phyloP scores from a whole-genome alignment of 192 early-diverging fungal species.

The Umbelopsis ramanniana region DNA sequence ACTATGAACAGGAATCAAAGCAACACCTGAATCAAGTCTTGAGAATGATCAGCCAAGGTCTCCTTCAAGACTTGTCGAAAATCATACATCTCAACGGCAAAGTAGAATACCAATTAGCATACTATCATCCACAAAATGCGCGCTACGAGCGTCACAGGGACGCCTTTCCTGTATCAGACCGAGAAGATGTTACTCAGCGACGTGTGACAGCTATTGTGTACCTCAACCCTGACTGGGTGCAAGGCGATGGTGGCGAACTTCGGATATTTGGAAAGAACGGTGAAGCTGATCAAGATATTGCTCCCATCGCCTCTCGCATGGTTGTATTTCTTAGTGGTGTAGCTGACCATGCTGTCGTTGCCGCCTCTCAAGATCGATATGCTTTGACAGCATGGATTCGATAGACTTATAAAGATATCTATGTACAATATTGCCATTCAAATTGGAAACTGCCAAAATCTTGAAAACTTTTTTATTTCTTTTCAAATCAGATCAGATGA shows the following conservation, averaged over 20 bases:
- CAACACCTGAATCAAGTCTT: constrained; percentile 41
- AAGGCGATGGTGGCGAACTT: constrained; percentile 59
- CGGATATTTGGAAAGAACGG: constrained; percentile 53
- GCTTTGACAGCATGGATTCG: constrained; percentile 56
- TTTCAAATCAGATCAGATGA: too few species aligned
- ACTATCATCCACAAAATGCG: constrained; percentile 50
- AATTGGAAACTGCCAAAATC: neutral
- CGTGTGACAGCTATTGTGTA: constrained; percentile 62
- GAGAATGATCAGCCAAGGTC: constrained; percentile 26
- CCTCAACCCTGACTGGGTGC: constrained; percentile 53
- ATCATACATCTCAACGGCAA: constrained; percentile 50
- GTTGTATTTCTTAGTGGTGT: constrained; percentile 60
- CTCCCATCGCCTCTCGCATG: constrained; percentile 38
- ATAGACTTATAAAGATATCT: constrained; percentile 22
- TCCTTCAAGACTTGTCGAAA: constrained; percentile 46
- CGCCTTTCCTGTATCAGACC: constrained; percentile 59
- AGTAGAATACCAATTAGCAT: constrained; percentile 54
- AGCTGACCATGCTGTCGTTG: constrained; percentile 57
- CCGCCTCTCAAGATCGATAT: constrained; percentile 49
- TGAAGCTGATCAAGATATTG: constrained; percentile 38
- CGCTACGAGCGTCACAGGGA: constrained; percentile 61
- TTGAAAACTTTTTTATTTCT: neutral
- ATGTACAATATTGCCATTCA: neutral
- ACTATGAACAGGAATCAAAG: constrained; percentile 29
- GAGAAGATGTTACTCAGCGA: constrained; percentile 52